phyloP scores from a whole-genome alignment of 768 basidiomycete species.

The Rossbeevera mucosa region DNA sequence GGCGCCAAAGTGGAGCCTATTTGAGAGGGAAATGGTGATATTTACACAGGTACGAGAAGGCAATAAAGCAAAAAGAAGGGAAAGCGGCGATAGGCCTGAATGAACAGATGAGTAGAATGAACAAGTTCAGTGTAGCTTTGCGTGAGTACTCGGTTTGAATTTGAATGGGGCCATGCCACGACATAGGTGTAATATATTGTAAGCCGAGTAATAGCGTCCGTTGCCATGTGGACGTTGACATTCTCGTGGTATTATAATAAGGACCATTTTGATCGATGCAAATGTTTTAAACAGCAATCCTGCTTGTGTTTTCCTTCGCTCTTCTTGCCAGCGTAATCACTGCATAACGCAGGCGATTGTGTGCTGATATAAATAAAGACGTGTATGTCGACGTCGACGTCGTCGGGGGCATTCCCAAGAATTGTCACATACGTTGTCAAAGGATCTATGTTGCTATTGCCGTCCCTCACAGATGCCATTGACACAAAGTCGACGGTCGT shows the following conservation, averaged over 20 bases:
- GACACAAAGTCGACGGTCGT: not conserved
- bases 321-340: too few species aligned
- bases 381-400: not conserved
- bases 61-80: constrained; percentile 17
- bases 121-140: constrained; percentile 1
- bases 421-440: too few species aligned
- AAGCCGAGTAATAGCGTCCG: not conserved
- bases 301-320: too few species aligned
- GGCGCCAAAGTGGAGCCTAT: constrained; percentile 5
- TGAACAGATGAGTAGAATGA: constrained; percentile 7
- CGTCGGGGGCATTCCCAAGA: too few species aligned
- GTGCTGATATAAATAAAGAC: not conserved
- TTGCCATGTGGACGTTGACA: not conserved
- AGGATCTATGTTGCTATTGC: not conserved
- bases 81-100: constrained; percentile 5
- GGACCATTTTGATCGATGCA: not conserved
- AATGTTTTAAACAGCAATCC: not conserved
- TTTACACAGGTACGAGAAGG: constrained; percentile 20
- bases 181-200: not conserved
- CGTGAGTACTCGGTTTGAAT: constrained; percentile 11
- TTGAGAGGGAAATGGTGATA: constrained; percentile 3
- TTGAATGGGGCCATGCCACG: not conserved
- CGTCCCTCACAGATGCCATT: too few species aligned
- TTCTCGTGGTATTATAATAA: not conserved
- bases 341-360: too few species aligned